Percentiles rank a stretch among this genome's conserved stretches.
These are phyloP conservation scores for Calocybe gambosa DNA, from an alignment of 1,284 basidiomycete species.

Conservation along the genomic window DNA sequence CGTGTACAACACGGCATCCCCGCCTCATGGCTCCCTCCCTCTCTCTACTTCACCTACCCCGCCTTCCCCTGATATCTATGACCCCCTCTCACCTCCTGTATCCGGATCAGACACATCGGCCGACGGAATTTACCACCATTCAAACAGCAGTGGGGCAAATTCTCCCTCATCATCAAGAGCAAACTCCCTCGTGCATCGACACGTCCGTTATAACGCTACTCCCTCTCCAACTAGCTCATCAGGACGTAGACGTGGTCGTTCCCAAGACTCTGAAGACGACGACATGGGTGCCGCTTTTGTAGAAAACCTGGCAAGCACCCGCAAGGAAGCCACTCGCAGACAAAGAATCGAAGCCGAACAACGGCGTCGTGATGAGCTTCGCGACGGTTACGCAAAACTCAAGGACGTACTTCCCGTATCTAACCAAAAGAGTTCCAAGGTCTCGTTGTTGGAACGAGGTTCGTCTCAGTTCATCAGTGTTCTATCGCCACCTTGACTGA, in stretches of 20 bases:
- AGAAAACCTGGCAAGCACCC: conserved; percentile 65
- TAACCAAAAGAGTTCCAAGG: conserved; percentile 86
- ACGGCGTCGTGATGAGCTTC: conserved; percentile 77
- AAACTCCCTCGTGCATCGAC: conserved; percentile 67
- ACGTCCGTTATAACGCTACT: conserved; percentile 59
- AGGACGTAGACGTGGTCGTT: conserved; percentile 59
- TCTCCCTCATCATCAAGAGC: conserved; percentile 70
- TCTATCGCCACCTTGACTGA: conserved; percentile 5
- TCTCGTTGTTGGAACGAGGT: conserved; percentile 84
- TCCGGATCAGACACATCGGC: conserved; percentile 81
- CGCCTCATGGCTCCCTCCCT: conserved; percentile 39
- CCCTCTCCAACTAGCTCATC: conserved; percentile 72
- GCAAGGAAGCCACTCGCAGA: conserved; percentile 76
- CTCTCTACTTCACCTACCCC: conserved; percentile 54
- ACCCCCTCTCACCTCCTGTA: conserved; percentile 73
- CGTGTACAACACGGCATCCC: conserved; percentile 33
- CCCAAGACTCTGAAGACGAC: conserved; percentile 75
- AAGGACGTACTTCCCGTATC: conserved; percentile 81
- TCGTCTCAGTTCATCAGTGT: conserved; percentile 21
- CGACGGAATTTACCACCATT: conserved; percentile 71
- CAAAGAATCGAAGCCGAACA: conserved; percentile 85
- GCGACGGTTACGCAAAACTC: conserved; percentile 81
- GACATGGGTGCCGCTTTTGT: conserved; percentile 60
- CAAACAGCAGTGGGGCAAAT: conserved; percentile 69
- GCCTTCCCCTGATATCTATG: conserved; percentile 71